Evolutionary conservation across 257 asterid species (phyloP).

Genomic region (Fraxinus cuspidata): DNA sequence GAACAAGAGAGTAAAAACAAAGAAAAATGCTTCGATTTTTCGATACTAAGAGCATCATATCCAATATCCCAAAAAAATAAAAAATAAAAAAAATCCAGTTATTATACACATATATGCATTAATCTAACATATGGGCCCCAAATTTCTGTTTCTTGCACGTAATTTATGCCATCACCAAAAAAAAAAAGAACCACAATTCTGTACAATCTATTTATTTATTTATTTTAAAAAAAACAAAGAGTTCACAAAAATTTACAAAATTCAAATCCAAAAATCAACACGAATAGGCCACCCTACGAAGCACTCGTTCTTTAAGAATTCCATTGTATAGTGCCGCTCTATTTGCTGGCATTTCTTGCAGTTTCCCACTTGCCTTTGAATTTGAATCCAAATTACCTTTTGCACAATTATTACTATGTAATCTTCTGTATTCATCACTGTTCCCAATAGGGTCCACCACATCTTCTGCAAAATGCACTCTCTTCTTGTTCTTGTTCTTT

Average conservation of each 20-base stretch:
- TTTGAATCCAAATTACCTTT: not conserved
- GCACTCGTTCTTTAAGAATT: constrained; percentile 62
- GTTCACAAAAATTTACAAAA: not conserved
- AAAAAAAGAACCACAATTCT: not conserved
- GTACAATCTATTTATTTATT: not conserved
- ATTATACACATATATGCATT: not conserved
- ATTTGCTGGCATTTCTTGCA: constrained; percentile 62
- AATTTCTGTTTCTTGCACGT: not conserved
- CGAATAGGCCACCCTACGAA: constrained; percentile 53
- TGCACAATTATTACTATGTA: constrained; percentile 19
- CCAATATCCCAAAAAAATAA: too few species aligned
- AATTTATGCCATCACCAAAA: not conserved
- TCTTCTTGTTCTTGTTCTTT: constrained; percentile 44
- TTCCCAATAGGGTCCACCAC: constrained; percentile 89
- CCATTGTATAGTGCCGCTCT: constrained; percentile 74
- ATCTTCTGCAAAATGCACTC: constrained; percentile 80
- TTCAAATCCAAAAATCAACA: constrained; percentile 23
- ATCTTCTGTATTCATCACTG: constrained; percentile 66
- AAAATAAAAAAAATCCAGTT: not conserved
- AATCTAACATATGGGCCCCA: constrained; percentile 1
- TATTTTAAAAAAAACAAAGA: not conserved
- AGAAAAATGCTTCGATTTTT: not conserved
- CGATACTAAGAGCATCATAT: not conserved
- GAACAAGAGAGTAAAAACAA: too few species aligned
- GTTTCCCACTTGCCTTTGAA: constrained; percentile 29